Percentiles rank a stretch among this genome's conserved stretches.
Evolutionary conservation across 2,329 filamentous ascomycete genomes (phyloP).

Genomic region (Colletotrichum cordylinicola): DNA sequence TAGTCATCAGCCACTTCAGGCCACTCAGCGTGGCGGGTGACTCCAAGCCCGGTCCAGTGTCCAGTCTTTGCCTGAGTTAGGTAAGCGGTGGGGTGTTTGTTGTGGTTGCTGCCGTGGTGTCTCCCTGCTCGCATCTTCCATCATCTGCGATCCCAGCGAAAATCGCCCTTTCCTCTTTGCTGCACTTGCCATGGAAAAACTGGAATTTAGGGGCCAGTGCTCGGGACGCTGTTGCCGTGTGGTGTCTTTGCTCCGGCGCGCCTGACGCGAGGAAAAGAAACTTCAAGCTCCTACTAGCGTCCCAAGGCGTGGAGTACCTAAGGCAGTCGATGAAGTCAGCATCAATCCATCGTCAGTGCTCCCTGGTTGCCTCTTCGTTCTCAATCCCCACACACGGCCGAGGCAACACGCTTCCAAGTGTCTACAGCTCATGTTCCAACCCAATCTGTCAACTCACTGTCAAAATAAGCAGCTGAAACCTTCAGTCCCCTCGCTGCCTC

Average conservation of each 20-base stretch:
- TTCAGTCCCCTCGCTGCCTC: neutral
- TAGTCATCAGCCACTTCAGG: slow-evolving; percentile 11
- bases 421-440: neutral
- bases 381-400: neutral
- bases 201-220: neutral
- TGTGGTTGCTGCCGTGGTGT: neutral
- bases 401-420: neutral
- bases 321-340: neutral
- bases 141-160: neutral
- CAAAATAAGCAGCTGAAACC: neutral
- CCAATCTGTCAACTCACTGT: neutral
- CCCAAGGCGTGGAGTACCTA: neutral
- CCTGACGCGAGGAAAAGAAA: neutral
- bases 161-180: neutral
- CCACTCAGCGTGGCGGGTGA: slow-evolving; percentile 6
- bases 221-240: neutral
- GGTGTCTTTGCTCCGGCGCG: neutral
- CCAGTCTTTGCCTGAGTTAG: neutral
- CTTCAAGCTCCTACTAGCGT: neutral
- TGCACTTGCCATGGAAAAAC: neutral
- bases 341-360: neutral
- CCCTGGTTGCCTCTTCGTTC: neutral
- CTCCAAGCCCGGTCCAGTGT: neutral
- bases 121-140: neutral
- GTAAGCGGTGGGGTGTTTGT: neutral